These are phyloP conservation scores for Periconia macrospinosa DNA, from an alignment of 2,329 filamentous ascomycete genomes.

Conservation along the genomic window DNA sequence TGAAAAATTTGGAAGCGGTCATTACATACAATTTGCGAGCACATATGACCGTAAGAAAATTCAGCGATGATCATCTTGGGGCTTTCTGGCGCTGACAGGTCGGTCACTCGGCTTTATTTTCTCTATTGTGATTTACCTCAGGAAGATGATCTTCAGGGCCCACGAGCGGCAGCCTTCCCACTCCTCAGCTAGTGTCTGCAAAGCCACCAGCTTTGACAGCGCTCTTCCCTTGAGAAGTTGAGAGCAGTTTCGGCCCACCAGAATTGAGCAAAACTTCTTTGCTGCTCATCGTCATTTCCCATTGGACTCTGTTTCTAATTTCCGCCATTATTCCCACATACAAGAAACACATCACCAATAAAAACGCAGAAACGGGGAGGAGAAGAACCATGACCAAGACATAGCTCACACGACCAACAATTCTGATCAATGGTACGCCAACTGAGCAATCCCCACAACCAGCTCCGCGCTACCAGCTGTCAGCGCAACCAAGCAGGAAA, in stretches of 20 bases:
- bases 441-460: constrained; percentile 8
- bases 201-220: neutral
- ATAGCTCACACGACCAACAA: neutral
- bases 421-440: constrained; percentile 13
- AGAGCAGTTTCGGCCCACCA: neutral
- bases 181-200: neutral
- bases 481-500: neutral
- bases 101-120: neutral
- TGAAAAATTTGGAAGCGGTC: neutral
- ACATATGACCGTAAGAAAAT: constrained; percentile 7
- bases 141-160: constrained; percentile 1
- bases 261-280: neutral
- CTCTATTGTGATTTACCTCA: neutral
- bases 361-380: neutral
- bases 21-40: neutral
- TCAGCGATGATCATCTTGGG: neutral
- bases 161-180: neutral
- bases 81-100: neutral
- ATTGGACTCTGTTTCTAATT: neutral
- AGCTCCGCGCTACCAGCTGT: neutral
- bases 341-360: neutral
- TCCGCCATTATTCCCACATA: neutral
- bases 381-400: neutral
- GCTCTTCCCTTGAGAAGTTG: neutral
- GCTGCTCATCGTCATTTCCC: neutral